phyloP scores from a whole-genome alignment of 164 flowering plant species.

The Cinnamomum micranthum region DNA sequence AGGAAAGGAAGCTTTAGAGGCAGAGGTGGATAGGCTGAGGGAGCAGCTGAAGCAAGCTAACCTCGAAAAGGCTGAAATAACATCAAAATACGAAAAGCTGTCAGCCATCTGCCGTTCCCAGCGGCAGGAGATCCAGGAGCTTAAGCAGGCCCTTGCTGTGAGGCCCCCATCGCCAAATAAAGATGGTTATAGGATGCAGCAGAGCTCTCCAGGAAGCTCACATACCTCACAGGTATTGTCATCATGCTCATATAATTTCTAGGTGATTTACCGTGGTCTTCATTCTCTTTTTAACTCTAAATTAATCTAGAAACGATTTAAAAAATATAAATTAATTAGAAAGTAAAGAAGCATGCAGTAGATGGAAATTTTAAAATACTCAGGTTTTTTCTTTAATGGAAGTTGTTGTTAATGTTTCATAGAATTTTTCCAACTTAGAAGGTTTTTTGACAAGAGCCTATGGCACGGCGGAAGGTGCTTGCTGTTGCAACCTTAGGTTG shows the following conservation, averaged over 20 bases:
- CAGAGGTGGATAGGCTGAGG: constrained; percentile 67
- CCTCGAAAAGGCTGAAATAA: constrained; percentile 72
- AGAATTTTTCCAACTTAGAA: too few relatives aligned
- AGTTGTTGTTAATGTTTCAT: too few relatives aligned
- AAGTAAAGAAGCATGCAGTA: too few relatives aligned
- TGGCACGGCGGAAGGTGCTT: constrained; percentile 74
- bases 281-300: too few relatives aligned
- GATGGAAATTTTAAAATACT: too few relatives aligned
- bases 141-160: constrained; percentile 70
- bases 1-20: constrained; percentile 42
- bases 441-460: constrained; percentile 63
- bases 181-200: constrained; percentile 32
- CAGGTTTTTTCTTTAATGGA: too few relatives aligned
- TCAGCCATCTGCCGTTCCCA: constrained; percentile 92
- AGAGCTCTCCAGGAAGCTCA: constrained; percentile 31
- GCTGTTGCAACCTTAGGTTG: constrained; percentile 22
- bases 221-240: constrained; percentile 39
- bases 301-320: too few relatives aligned
- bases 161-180: constrained; percentile 55
- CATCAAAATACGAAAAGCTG: constrained; percentile 84
- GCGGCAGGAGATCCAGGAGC: constrained; percentile 93
- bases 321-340: too few relatives aligned
- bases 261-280: background rate
- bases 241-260: background rate
- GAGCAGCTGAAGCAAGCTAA: constrained; percentile 65